Conservation (phyloP, 495 filamentous ascomycete species). For the Pseudomonodictys pantanalensis region DNA sequence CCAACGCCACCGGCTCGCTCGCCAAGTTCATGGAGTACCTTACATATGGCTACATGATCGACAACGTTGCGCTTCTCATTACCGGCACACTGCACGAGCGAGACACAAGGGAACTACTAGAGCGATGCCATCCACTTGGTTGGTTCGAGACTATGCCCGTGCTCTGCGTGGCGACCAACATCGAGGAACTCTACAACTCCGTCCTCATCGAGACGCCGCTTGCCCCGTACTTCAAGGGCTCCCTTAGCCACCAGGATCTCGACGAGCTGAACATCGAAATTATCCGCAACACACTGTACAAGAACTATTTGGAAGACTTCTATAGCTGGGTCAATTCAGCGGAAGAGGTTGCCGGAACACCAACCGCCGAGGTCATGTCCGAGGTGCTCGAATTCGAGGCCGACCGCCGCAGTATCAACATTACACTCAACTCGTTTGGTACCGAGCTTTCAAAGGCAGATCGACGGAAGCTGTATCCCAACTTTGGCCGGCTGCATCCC, state of each 20-base stretch:
- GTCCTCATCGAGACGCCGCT: conserved; percentile 95
- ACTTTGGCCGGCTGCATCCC: conserved; percentile 84
- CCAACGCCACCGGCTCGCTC: conserved; percentile 84
- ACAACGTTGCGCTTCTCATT: conserved; percentile 97
- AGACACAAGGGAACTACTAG: conserved; percentile 92
- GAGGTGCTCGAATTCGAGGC: conserved; percentile 97
- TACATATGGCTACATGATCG: conserved; percentile 99
- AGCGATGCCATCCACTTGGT: conserved; percentile 92
- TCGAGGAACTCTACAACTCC: conserved; percentile 97
- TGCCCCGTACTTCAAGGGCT: conserved; percentile 94
- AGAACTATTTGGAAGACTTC: conserved; percentile 99
- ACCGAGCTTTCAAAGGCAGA: conserved; percentile 93
- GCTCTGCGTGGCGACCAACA: conserved; percentile 94
- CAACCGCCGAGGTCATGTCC: conserved; percentile 88
- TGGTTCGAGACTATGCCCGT: conserved; percentile 99
- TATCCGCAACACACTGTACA: conserved; percentile 96
- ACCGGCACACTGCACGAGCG: conserved; percentile 97
- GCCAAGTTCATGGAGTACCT: conserved; percentile 95
- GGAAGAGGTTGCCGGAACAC: conserved; percentile 78
- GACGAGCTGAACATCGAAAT: conserved; percentile 99
- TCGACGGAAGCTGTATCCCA: conserved; percentile 93
- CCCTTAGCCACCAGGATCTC: conserved; percentile 88
- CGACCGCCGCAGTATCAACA: conserved; percentile 95
- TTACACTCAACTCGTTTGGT: conserved; percentile 97
- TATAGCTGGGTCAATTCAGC: conserved; percentile 84